These are phyloP conservation scores for Aspergillus latus DNA, from an alignment of 2,329 filamentous ascomycete genomes.

Conservation along the genomic window DNA sequence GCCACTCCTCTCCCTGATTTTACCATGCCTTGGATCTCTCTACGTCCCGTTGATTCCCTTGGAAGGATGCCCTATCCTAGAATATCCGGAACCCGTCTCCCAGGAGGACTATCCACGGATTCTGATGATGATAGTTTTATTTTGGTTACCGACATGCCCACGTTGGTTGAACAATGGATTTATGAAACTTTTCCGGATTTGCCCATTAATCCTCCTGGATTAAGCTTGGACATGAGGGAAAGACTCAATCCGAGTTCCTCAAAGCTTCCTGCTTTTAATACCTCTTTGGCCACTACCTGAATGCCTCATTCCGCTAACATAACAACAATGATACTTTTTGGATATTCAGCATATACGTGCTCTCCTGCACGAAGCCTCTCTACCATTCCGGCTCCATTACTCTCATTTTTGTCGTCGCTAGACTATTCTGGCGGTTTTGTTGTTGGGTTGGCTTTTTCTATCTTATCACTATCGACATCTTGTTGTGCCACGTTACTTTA, in stretches of 20 bases:
- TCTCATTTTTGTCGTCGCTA: background rate
- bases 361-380: background rate
- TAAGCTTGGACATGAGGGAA: slow-evolving; percentile 4
- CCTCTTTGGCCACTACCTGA: background rate
- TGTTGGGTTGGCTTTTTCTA: background rate
- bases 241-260: slow-evolving; percentile 4
- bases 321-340: background rate
- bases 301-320: slow-evolving; percentile 3
- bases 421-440: background rate
- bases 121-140: slow-evolving; percentile 5
- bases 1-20: slow-evolving; percentile 8
- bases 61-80: slow-evolving; percentile 1
- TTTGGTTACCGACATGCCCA: slow-evolving; percentile 12
- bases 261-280: slow-evolving; percentile 1
- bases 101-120: slow-evolving; percentile 8
- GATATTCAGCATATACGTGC: background rate
- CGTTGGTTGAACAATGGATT: slow-evolving; percentile 4
- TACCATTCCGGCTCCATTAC: background rate
- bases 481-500: background rate
- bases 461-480: background rate
- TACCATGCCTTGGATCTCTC: slow-evolving; percentile 1
- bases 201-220: background rate
- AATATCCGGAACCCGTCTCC: background rate
- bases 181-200: background rate
- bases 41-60: slow-evolving; percentile 1